Base-by-base conservation (phyloP, 2,329 filamentous ascomycete genomes). In the Botryotinia narcissicola region DNA sequence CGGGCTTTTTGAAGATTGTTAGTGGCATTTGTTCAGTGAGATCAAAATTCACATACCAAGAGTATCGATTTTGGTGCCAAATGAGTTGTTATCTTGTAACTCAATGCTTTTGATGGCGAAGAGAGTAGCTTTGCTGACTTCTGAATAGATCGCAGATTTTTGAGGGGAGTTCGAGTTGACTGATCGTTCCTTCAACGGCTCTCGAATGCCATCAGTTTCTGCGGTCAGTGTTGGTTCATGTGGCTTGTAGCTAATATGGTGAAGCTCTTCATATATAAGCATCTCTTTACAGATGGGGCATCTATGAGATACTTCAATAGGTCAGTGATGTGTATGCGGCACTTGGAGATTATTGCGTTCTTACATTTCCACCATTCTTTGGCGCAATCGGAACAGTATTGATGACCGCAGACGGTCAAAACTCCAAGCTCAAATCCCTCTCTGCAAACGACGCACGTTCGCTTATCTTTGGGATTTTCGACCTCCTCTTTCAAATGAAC, bases 321-420 rank as follows among this genome's bases (percentile, higher is more conserved):
- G 59, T 71, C 48, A 71, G 42, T 62, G 54, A 71, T 9, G 35
- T 51, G 18, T 12, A 64, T 40, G 46, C 35, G 14, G 40, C 42
- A 51, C 12, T 29, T 29, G 57, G 2, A 29, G 7, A 18, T 22
- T 25, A 22, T 32, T 48, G 59, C 16, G 46, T n/a, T 46, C 69
- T 64, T 40, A 71, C 69, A 42, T 67, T 35, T 69, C 84, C 92
- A 93, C 96, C 96, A 98, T 20, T 90, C 78, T 54, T 86, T 86
- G 77, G 98, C 91, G 81, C 96, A 98, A 42, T 93, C 92, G 79
- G 93, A 94, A 84, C 95, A 98, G 80, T 94, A 98, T 76, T 94
- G 90, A 80, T 99, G 96, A 0, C 95, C 95, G 80, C 96, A 98
- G 1, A 94, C 88, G 0, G 95, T 98, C 75, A 95, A 85, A 70